Evolutionary conservation across 352 stramenopile species (phyloP).

Genomic region (Plasmopara viticola): DNA sequence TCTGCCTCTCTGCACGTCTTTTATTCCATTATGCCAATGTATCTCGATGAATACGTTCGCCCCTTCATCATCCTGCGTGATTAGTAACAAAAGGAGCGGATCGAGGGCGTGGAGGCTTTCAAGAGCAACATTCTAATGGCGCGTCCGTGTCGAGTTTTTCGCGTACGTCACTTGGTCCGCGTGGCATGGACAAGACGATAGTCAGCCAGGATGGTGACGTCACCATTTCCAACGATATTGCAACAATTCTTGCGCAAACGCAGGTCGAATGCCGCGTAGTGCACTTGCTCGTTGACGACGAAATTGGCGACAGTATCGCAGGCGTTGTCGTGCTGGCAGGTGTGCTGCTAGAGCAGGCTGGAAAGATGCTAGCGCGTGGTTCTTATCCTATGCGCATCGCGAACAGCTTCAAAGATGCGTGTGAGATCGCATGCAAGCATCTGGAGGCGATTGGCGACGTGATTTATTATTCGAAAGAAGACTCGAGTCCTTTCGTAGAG

Average conservation of each 20-base stretch:
- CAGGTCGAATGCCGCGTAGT: conserved; percentile 98
- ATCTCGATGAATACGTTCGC: conserved; percentile 98
- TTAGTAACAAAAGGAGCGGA: conserved; percentile 96
- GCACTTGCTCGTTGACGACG: conserved; percentile 98
- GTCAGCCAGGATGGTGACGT: conserved; percentile 98
- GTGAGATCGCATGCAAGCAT: conserved; percentile 93
- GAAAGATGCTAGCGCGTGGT: conserved; percentile 94
- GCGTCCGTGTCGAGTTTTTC: conserved; percentile 94
- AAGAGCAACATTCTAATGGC: conserved; percentile 99
- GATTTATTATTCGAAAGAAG: conserved; percentile 94
- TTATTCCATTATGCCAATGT: conserved; percentile 78
- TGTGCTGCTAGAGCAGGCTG: conserved; percentile 95
- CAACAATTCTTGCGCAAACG: conserved; percentile 99
- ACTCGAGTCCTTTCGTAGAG: conserved; percentile 92
- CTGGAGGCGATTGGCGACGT: conserved; percentile 93
- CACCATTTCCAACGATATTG: conserved; percentile 99
- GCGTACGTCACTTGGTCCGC: conserved; percentile 96
- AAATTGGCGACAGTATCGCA: conserved; percentile 99
- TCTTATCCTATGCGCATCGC: conserved; percentile 98
- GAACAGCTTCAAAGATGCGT: conserved; percentile 97
- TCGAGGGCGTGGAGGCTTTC: conserved; percentile 98
- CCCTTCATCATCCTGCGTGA: conserved; percentile 99
- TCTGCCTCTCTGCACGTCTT: background rate
- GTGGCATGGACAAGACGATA: conserved; percentile 99
- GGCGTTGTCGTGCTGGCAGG: conserved; percentile 98